Percentiles rank a stretch among this genome's conserved stretches.
These are phyloP conservation scores for Setaria italica DNA, from an alignment of 202 grass and related monocot genomes.

Conservation along the genomic window DNA sequence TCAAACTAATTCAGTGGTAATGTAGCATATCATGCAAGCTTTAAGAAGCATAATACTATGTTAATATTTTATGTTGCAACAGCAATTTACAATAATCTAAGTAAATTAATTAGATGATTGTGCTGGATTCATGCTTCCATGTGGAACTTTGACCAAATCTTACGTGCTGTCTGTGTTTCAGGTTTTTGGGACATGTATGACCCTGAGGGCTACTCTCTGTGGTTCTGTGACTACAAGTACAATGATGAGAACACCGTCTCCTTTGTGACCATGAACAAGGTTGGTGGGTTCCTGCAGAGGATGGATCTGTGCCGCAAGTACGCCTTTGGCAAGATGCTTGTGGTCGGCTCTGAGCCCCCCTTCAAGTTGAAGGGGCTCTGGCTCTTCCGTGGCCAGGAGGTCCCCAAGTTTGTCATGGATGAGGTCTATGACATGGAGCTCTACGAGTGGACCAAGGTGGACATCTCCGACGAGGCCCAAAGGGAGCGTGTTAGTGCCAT, in stretches of 20 bases:
- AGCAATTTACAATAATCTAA: neutral
- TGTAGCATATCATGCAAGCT: neutral
- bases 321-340: constrained; percentile 96
- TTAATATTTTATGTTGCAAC: neutral
- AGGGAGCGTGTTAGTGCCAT: constrained; percentile 81
- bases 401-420: constrained; percentile 83
- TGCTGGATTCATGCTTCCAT: neutral
- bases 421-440: constrained; percentile 98
- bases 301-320: constrained; percentile 93
- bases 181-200: constrained; percentile 99
- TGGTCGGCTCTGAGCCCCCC: constrained; percentile 69
- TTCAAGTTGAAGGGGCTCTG: constrained; percentile 96
- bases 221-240: constrained; percentile 99
- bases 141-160: neutral
- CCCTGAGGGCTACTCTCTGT: constrained; percentile 90
- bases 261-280: constrained; percentile 90
- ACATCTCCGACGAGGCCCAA: constrained; percentile 74
- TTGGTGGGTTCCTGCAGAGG: constrained; percentile 86
- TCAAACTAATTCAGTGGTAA: neutral
- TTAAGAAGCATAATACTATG: neutral
- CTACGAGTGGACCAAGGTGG: constrained; percentile 87
- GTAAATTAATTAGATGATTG: neutral
- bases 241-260: constrained; percentile 88
- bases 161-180: constrained; percentile 31
- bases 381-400: constrained; percentile 91